Percentiles rank a stretch among this genome's conserved stretches.
These are phyloP conservation scores for Mycena metata DNA, from an alignment of 768 basidiomycete genomes.

Conservation along the genomic window DNA sequence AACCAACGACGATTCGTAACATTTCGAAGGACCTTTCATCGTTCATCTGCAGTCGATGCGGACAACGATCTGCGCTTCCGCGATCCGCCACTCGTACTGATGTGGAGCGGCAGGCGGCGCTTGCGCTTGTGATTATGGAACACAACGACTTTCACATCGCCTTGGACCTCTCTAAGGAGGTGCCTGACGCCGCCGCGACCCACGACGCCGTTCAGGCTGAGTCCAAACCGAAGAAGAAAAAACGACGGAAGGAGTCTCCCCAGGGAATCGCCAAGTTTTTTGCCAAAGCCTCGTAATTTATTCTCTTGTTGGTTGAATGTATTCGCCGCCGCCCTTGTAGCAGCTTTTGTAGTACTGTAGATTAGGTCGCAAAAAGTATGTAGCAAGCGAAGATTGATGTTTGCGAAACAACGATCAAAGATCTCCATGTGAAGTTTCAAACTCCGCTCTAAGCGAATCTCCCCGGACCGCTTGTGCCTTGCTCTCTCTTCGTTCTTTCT, in stretches of 20 bases:
- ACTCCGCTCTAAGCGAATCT: too few relatives aligned
- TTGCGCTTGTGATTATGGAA: slow-evolving; percentile 69
- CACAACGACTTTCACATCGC: slow-evolving; percentile 95
- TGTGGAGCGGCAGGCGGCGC: slow-evolving; percentile 50
- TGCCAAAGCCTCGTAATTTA: slow-evolving; percentile 5
- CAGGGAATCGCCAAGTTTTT: slow-evolving; percentile 66
- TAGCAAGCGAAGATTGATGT: too few relatives aligned
- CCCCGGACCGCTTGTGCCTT: background rate
- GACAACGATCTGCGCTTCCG: slow-evolving; percentile 57
- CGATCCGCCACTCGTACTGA: slow-evolving; percentile 43
- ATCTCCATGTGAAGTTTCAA: too few relatives aligned
- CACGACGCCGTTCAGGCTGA: slow-evolving; percentile 38
- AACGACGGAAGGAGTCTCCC: slow-evolving; percentile 39
- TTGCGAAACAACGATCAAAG: background rate
- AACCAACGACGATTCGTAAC: slow-evolving; percentile 9
- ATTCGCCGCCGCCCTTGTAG: too few relatives aligned
- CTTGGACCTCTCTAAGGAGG: slow-evolving; percentile 73
- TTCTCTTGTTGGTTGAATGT: background rate
- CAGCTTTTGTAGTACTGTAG: background rate
- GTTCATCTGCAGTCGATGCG: slow-evolving; percentile 73
- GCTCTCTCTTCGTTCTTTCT: slow-evolving; percentile 32
- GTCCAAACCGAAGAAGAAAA: slow-evolving; percentile 49
- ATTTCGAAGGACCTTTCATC: slow-evolving; percentile 44
- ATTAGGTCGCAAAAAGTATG: background rate
- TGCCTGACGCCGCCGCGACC: slow-evolving; percentile 42